Percentiles rank a stretch among this genome's conserved stretches.
phyloP scores from a whole-genome alignment of 2,329 filamentous ascomycete species.

The Apiospora pterosperma region DNA sequence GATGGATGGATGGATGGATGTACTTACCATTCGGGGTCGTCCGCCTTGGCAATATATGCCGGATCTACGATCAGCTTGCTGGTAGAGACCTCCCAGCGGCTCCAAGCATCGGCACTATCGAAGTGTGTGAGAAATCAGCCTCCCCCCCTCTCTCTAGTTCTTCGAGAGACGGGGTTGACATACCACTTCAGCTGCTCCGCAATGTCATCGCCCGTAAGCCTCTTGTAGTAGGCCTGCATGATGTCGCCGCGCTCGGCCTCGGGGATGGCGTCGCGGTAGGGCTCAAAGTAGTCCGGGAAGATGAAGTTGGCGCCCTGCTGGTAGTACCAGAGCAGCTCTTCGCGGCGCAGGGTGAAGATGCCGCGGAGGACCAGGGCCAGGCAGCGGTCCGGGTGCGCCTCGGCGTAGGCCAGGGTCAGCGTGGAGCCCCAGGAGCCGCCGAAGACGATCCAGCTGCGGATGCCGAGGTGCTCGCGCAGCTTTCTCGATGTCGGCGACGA shows the following conservation, averaged over 20 bases:
- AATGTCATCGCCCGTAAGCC: slow-evolving; percentile 30
- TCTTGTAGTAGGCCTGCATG: slow-evolving; percentile 34
- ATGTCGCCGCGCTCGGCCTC: slow-evolving; percentile 33
- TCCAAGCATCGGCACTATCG: slow-evolving; percentile 22
- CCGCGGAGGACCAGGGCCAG: slow-evolving; percentile 33
- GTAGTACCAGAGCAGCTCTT: slow-evolving; percentile 35
- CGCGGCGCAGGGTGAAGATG: slow-evolving; percentile 28
- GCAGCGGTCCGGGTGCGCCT: slow-evolving; percentile 30
- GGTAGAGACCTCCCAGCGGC: slow-evolving; percentile 22
- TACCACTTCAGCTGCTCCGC: slow-evolving; percentile 26
- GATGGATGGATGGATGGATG: background rate
- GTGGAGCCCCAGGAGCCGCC: slow-evolving; percentile 40
- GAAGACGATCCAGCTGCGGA: slow-evolving; percentile 36
- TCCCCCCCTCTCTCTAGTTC: no score
- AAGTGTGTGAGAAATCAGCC: background rate
- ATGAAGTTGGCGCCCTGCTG: slow-evolving; percentile 24
- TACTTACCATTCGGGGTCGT: slow-evolving; percentile 22
- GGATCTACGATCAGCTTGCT: slow-evolving; percentile 23
- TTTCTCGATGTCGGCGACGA: slow-evolving; percentile 35
- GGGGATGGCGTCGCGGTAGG: slow-evolving; percentile 31
- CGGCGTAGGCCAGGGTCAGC: slow-evolving; percentile 34
- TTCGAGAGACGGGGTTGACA: no score
- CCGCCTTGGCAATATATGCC: slow-evolving; percentile 21
- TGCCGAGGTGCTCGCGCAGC: slow-evolving; percentile 31
- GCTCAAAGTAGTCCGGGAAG: slow-evolving; percentile 37